phyloP scores from a whole-genome alignment of 257 asterid species.

The Nicotiana benthamiana region DNA sequence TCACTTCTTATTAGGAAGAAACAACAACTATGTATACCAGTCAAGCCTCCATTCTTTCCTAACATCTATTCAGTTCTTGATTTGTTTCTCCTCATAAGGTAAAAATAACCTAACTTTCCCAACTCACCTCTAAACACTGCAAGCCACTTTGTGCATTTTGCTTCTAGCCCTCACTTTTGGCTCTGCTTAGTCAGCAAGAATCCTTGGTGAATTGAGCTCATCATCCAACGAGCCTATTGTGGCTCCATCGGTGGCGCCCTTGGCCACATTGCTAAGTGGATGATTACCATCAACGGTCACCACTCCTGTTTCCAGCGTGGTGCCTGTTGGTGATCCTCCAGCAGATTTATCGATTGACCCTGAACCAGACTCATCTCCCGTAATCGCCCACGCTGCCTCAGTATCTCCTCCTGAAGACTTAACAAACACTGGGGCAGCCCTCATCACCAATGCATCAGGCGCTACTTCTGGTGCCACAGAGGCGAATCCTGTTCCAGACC shows the following conservation, averaged over 20 bases:
- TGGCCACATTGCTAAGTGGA: conserved; percentile 22
- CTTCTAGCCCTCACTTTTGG: conserved; percentile 31
- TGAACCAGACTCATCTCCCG: conserved; percentile 6
- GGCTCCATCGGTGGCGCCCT: conserved; percentile 22
- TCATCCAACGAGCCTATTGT: conserved; percentile 18
- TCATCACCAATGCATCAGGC: conserved; percentile 1
- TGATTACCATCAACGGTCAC: conserved; percentile 24
- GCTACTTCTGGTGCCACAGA: conserved; percentile 2
- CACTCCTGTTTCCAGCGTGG: no score
- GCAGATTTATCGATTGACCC: no score
- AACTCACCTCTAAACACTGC: conserved; percentile 9
- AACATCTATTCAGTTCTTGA: conserved; percentile 12
- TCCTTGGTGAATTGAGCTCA: conserved; percentile 33
- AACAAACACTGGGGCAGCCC: conserved; percentile 6
- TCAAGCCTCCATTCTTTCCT: conserved; percentile 8
- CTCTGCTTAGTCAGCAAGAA: conserved; percentile 31
- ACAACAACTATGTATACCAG: conserved; percentile 22
- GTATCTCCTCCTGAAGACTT: conserved; percentile 16
- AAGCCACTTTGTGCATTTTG: conserved; percentile 22
- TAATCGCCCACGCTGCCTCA: conserved; percentile 16
- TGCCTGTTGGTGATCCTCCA: no score
- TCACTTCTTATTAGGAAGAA: conserved; percentile 21
- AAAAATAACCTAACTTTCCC: conserved; percentile 34
- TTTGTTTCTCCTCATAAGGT: not conserved
- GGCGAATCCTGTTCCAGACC: conserved; percentile 16